Evolutionary conservation across 2,329 filamentous ascomycete species (phyloP).

Genomic region (Neofusicoccum umdonicola): DNA sequence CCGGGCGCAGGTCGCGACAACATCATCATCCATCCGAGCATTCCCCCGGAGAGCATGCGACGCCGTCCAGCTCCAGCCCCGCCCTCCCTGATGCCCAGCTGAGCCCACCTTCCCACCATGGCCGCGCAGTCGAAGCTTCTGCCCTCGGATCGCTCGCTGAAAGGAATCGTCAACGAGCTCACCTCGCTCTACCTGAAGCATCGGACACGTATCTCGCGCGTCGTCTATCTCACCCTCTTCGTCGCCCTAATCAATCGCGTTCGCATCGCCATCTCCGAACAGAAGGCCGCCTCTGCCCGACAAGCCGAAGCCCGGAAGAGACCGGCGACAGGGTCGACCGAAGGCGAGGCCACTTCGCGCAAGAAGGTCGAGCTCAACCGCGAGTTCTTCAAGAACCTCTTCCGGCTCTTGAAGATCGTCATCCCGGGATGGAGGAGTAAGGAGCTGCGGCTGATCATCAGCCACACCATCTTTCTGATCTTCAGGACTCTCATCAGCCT

Average conservation of each 20-base stretch:
- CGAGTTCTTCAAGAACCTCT: slow-evolving; percentile 76
- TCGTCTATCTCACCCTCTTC: slow-evolving; percentile 42
- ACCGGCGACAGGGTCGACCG: slow-evolving; percentile 36
- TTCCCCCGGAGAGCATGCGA: slow-evolving; percentile 16
- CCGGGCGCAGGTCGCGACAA: slow-evolving; percentile 7
- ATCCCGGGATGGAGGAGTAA: slow-evolving; percentile 88
- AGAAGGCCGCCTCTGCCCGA: slow-evolving; percentile 76
- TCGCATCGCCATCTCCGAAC: slow-evolving; percentile 86
- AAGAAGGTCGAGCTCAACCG: slow-evolving; percentile 91
- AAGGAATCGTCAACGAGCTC: slow-evolving; percentile 37
- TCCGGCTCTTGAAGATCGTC: slow-evolving; percentile 78
- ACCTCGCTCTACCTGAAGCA: slow-evolving; percentile 38
- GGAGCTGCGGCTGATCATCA: slow-evolving; percentile 79
- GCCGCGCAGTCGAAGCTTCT: slow-evolving; percentile 41
- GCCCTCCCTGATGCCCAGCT: slow-evolving; percentile 7
- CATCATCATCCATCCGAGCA: slow-evolving; percentile 8
- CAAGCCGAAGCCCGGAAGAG: slow-evolving; percentile 61
- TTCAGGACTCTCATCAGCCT: slow-evolving; percentile 87
- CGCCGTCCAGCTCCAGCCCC: neutral
- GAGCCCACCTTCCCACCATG: slow-evolving; percentile 26
- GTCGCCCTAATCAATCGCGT: slow-evolving; percentile 66
- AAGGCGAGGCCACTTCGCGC: slow-evolving; percentile 44
- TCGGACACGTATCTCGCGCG: slow-evolving; percentile 42
- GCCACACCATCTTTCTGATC: slow-evolving; percentile 91
- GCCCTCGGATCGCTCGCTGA: slow-evolving; percentile 33